Base-by-base conservation (phyloP, 495 filamentous ascomycete species). In the Penicillium alfredii region DNA sequence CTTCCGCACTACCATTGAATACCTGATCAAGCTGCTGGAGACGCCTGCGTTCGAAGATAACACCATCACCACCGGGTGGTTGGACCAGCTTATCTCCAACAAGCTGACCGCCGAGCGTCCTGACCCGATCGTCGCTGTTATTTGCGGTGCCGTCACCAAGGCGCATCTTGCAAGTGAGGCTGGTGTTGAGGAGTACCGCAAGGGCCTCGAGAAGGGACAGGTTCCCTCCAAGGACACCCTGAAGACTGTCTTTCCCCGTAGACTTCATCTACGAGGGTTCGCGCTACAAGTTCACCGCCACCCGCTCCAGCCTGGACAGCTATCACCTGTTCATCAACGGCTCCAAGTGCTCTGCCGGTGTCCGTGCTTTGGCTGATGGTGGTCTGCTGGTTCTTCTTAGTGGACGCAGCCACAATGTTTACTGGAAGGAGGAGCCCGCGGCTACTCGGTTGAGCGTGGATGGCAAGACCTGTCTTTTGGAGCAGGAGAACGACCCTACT, bases 291-390 rank as follows among this genome's bases (percentile, higher is more conserved):
- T 99, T 99, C 68, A 97, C 93, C 8, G 88, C 89, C 38, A 97
- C 93, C 8, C 77, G 89, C 27, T 93, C 93, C 8, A 89, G 88
- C 63, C 48, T 81, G 30, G 92, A 97, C 63, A 94, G 86, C 67
- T 99, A 95, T 64, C 89, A 94, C 49, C 78, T 99, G 26, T 99
- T 99, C 72, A 95, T 96, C 73, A 99, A 99, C 54, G 93, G 92
- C 22, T 96, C 92, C 35, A 96, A 93, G 69, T 93, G 87, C 64
- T 81, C 84, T 6, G 85, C 96, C 31, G 92, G 92, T 53, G 84
- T 99, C 33, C 83, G 93, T 42, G 85, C 88, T 13, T 74, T 97
- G 38, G 83, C 87, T 40, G 92, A 99, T 49, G 92, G 92, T 66
- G 92, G 92, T 53, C 73, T 99, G n/a, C 71, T 99, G 27, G 76